A percentile compares a stretch with the other conserved stretches of the same genome.
Conservation (phyloP, 768 basidiomycete species). For the Tylopilus subfusipes region DNA sequence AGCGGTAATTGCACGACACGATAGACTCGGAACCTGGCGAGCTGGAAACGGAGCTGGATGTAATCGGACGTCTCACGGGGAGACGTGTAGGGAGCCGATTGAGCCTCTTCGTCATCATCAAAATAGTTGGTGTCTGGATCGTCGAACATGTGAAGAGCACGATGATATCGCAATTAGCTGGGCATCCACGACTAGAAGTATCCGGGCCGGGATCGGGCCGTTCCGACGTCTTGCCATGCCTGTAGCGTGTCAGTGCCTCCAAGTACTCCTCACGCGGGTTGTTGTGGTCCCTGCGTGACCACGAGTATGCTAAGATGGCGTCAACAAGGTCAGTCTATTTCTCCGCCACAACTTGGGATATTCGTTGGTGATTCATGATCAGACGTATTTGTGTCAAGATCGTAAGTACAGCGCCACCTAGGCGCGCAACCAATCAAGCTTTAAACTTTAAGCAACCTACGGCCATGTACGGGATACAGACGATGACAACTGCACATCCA, state of each 20-base stretch:
- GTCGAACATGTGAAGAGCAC: slow-evolving; percentile 7
- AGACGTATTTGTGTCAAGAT: not conserved
- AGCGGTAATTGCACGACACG: slow-evolving; percentile 23
- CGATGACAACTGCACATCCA: not conserved
- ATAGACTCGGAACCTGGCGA: slow-evolving; percentile 26
- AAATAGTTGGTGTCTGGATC: not conserved
- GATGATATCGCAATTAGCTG: not conserved
- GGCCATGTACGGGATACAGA: slow-evolving; percentile 1
- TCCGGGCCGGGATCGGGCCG: too few species aligned
- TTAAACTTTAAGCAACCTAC: slow-evolving; percentile 7
- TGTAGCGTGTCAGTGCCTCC: too few species aligned
- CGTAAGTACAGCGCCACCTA: not conserved
- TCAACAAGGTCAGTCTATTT: too few species aligned
- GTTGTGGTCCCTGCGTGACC: too few species aligned
- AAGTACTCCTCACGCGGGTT: too few species aligned
- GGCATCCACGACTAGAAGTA: too few species aligned
- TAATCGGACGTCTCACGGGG: slow-evolving; percentile 17
- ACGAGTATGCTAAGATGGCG: too few species aligned
- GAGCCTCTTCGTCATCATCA: not conserved
- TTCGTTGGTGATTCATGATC: not conserved
- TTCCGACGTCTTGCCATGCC: too few species aligned
- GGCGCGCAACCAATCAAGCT: not conserved
- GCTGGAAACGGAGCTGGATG: slow-evolving; percentile 31
- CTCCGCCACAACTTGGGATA: too few species aligned
- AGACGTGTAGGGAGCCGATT: slow-evolving; percentile 1